Conservation (phyloP, 2,329 filamentous ascomycete genomes). For the Beauveria caledonica region DNA sequence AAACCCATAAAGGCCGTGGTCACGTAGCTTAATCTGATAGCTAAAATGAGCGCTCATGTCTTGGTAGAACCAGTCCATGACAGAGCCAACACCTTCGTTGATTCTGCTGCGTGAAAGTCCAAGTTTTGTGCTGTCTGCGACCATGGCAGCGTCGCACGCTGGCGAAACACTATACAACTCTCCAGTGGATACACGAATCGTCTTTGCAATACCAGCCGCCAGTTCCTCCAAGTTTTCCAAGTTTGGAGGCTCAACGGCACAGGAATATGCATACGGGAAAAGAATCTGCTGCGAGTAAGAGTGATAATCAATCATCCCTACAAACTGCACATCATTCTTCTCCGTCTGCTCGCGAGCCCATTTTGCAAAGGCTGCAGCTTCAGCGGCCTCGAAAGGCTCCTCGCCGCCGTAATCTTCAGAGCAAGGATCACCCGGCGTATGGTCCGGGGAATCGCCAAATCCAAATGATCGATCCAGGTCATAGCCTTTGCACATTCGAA, state of each 20-base stretch:
- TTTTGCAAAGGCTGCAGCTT: slow-evolving; percentile 64
- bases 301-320: slow-evolving; percentile 85
- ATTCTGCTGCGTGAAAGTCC: slow-evolving; percentile 36
- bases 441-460: slow-evolving; percentile 70
- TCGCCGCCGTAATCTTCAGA: slow-evolving; percentile 85
- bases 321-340: slow-evolving; percentile 62
- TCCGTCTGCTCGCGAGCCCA: slow-evolving; percentile 78
- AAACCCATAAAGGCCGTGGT: slow-evolving; percentile 92
- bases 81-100: slow-evolving; percentile 73
- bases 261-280: slow-evolving; percentile 86
- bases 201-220: slow-evolving; percentile 78
- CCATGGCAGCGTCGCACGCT: slow-evolving; percentile 74
- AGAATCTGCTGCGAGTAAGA: slow-evolving; percentile 93
- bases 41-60: slow-evolving; percentile 74
- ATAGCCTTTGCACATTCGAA: slow-evolving; percentile 77
- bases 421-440: slow-evolving; percentile 67
- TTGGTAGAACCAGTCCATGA: slow-evolving; percentile 93
- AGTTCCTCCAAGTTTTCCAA: slow-evolving; percentile 89
- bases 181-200: slow-evolving; percentile 71
- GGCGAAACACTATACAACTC: slow-evolving; percentile 71
- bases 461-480: slow-evolving; percentile 85
- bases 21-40: slow-evolving; percentile 89
- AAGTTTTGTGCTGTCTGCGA: slow-evolving; percentile 17
- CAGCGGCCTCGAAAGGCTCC: slow-evolving; percentile 72
- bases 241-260: slow-evolving; percentile 67